Evolutionary conservation across 768 basidiomycete species (phyloP), one percentile per base, ranked within the genome.

Genomic region (Boletus rubescentipes): DNA sequence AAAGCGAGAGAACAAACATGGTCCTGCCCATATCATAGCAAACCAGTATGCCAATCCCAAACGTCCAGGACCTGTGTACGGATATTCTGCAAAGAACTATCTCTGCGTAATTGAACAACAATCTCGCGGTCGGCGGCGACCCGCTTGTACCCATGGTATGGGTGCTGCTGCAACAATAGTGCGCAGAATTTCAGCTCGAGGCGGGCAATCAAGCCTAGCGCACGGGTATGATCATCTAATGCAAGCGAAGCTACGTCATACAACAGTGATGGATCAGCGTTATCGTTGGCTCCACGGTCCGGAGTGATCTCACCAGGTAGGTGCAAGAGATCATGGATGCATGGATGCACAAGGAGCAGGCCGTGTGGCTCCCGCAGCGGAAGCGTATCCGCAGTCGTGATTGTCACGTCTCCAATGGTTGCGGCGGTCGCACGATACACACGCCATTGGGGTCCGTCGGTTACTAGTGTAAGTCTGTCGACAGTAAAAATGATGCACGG

Each of bases 111-210:
- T 31, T 31, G 42, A 29, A 57, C 44, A 16, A 36, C 4, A 15
- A 61, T 53, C 9, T 50, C 47, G 3, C 21, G 10, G 18, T 61
- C 59, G 3, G 54, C 34, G 2, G 51, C 58, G 3, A 60, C 47
- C n/a, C 51, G 53, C 30, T 21, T 46, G 40, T 49, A 55, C 14
- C 30, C 46, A 12, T 38, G 16, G 18, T 57, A 18, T 3, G 47
- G 9, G 3, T 57, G 47, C 7, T 26, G 37, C 9, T 43, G 41
- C 12, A 61, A 39, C 5, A 61, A 12, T 5, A 60, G 21, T 0
- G 54, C 50, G 0, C 7, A 35, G 11, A 61, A 61, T n/a, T 30
- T 42, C 16, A 49, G 48, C 30, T 44, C 51, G 14, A 61, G 36
- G 7, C 37, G 44, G 4, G 41, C 45, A 2, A 61, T 36, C 42